Evolutionary conservation across 768 basidiomycete genomes (phyloP), one percentile per base, ranked within the genome.

Genomic region (Grammothele lineata): DNA sequence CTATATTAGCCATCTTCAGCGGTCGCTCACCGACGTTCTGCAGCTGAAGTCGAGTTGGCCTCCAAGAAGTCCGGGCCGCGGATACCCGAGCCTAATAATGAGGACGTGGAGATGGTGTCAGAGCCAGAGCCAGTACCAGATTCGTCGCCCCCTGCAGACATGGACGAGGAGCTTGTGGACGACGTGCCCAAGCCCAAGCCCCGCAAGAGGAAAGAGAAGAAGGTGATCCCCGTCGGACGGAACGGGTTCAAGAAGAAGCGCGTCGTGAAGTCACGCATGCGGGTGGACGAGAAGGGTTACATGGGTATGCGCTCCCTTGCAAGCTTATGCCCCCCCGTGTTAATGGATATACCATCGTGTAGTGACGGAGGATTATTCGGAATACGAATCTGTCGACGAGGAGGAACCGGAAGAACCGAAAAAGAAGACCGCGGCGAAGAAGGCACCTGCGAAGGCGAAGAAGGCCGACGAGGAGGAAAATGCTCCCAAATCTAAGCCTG

Each of bases 361-460:
- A 91, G 89, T 77, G 14, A 83, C 75, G 30, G 83, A 87, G 59
- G 89, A 91, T 60, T 85, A 87, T 60, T 86, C 86, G 6, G 80
- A 79, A 15, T 91, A 87, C 58, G 88, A 92, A 64, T 88, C 87
- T 8, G 84, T 85, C 7, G 77, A 76, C 7, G 85, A 81, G 47
- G 74, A 82, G 23, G 78, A 75, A 48, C 62, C 64, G 2, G 72
- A 62, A 22, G 5, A 11, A 5, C 27, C 41, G 19, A 43, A 22
- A 40, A 52, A 51, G 43, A n/a, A 7, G 7, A 14, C 48, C 14
- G 53, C 53, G 39, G 40, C 47, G 7, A 62, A 51, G 35, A 55
- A 53, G 46, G 47, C 25, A 4, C 4, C 47, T 3, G 23, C 60
- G 3, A 66, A 68, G 48, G 52, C 47, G 18, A 69, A 65, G 54